These are phyloP conservation scores for Botrytis byssoidea DNA, from an alignment of 2,329 filamentous ascomycete species.

Conservation along the genomic window DNA sequence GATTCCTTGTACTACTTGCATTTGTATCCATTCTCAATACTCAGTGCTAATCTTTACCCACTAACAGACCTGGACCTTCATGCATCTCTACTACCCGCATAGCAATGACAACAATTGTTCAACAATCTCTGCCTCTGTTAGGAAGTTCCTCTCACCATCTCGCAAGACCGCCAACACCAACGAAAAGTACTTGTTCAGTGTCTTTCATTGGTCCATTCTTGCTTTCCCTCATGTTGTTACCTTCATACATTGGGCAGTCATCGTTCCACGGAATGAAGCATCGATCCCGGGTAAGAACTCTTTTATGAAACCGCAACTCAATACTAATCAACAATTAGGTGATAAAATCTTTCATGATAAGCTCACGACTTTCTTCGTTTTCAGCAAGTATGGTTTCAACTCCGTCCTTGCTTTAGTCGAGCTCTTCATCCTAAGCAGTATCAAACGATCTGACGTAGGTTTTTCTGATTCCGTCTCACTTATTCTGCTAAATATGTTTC, in stretches of 20 bases:
- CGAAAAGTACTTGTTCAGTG: constrained; percentile 37
- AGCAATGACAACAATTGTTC: constrained; percentile 28
- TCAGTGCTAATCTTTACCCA: background rate
- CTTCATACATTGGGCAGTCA: constrained; percentile 37
- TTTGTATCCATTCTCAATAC: background rate
- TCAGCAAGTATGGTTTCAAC: constrained; percentile 35
- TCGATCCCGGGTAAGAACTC: constrained; percentile 27
- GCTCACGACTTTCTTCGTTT: constrained; percentile 32
- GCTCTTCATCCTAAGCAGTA: constrained; percentile 38
- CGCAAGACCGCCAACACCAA: constrained; percentile 28
- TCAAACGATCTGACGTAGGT: constrained; percentile 37
- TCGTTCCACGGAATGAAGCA: constrained; percentile 32
- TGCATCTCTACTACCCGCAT: constrained; percentile 39
- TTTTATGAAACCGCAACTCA: background rate
- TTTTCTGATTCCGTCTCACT: background rate
- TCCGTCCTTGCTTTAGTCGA: constrained; percentile 38
- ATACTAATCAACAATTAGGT: constrained; percentile 25
- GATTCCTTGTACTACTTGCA: background rate
- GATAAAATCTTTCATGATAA: constrained; percentile 31
- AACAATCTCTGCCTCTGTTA: constrained; percentile 22
- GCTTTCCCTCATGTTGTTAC: constrained; percentile 37
- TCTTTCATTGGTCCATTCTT: constrained; percentile 38
- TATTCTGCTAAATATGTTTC: constrained; percentile 20
- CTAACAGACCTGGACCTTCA: constrained; percentile 38
- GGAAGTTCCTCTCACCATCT: constrained; percentile 34